Evolutionary conservation across 495 filamentous ascomycete species (phyloP).

Genomic region (Penicillium simplicissimum): DNA sequence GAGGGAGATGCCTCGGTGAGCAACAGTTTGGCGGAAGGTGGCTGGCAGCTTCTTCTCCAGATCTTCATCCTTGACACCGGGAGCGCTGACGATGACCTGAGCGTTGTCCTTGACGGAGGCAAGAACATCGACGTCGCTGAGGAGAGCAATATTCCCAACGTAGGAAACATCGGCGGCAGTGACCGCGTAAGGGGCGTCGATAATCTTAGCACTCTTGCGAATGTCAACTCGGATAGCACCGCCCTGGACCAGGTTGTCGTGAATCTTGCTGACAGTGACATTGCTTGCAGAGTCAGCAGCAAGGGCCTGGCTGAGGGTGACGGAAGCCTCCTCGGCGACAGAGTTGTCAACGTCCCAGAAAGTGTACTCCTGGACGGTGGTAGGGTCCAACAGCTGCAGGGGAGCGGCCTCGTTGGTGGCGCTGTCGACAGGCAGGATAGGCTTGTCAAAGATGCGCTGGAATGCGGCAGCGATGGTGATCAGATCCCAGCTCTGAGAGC

Average conservation of each 20-base stretch:
- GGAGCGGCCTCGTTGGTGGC: slow-evolving; percentile 35
- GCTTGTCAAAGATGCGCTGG: slow-evolving; percentile 58
- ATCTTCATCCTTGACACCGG: slow-evolving; percentile 81
- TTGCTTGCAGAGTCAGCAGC: slow-evolving; percentile 74
- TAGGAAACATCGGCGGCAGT: slow-evolving; percentile 76
- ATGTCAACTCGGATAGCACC: slow-evolving; percentile 84
- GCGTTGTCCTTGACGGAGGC: slow-evolving; percentile 69
- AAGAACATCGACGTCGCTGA: slow-evolving; percentile 72
- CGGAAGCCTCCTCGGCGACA: slow-evolving; percentile 59
- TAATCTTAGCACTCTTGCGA: slow-evolving; percentile 72
- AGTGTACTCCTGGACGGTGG: slow-evolving; percentile 71
- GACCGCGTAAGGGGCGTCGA: slow-evolving; percentile 82
- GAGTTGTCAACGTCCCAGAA: slow-evolving; percentile 94
- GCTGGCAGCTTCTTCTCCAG: slow-evolving; percentile 83
- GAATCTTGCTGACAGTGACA: slow-evolving; percentile 68
- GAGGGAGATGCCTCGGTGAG: slow-evolving; percentile 65
- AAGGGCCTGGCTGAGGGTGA: slow-evolving; percentile 68
- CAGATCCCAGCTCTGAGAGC: slow-evolving; percentile 79
- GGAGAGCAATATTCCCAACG: slow-evolving; percentile 74
- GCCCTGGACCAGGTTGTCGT: slow-evolving; percentile 87
- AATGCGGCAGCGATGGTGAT: slow-evolving; percentile 70
- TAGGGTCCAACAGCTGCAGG: slow-evolving; percentile 49
- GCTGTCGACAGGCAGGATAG: slow-evolving; percentile 46
- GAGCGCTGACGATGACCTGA: slow-evolving; percentile 71
- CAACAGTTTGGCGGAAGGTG: slow-evolving; percentile 63